Evolutionary conservation across 1,139 yeast genomes (phyloP).

Genomic region (Debaryomyces coudertii): DNA sequence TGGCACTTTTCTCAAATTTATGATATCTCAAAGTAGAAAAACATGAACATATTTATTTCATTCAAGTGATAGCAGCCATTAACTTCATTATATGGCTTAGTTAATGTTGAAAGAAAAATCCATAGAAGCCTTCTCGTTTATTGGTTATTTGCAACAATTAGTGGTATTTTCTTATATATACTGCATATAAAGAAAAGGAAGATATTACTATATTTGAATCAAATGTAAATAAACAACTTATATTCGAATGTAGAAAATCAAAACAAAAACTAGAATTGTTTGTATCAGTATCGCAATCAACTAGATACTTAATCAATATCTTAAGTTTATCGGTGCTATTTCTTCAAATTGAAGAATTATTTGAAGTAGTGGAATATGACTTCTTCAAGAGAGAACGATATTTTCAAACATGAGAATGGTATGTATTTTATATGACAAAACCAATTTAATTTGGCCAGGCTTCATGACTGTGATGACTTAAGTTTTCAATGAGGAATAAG

Average conservation of each 20-base stretch:
- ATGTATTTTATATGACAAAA: conserved; percentile 17
- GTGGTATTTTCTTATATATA: background rate
- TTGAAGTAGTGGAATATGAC: background rate
- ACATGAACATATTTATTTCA: no score
- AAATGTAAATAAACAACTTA: conserved; percentile 6
- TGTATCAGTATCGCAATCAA: background rate
- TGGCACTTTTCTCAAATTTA: no score
- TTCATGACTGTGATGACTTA: conserved; percentile 9
- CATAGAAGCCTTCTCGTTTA: background rate
- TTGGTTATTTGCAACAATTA: background rate
- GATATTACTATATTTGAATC: conserved; percentile 6
- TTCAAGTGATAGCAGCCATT: no score
- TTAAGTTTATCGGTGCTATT: background rate
- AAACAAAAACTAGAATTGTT: conserved; percentile 3
- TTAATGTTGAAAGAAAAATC: background rate
- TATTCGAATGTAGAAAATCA: conserved; percentile 4
- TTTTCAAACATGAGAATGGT: conserved; percentile 35
- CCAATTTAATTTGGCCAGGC: background rate
- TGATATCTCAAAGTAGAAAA: no score
- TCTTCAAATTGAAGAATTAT: background rate
- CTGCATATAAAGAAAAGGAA: background rate
- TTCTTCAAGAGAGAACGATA: conserved; percentile 15
- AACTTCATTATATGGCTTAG: no score
- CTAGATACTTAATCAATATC: conserved; percentile 1
- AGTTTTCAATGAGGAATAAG: background rate